Conservation (phyloP, 2,329 filamentous ascomycete species). For the Cladosporium sp. region DNA sequence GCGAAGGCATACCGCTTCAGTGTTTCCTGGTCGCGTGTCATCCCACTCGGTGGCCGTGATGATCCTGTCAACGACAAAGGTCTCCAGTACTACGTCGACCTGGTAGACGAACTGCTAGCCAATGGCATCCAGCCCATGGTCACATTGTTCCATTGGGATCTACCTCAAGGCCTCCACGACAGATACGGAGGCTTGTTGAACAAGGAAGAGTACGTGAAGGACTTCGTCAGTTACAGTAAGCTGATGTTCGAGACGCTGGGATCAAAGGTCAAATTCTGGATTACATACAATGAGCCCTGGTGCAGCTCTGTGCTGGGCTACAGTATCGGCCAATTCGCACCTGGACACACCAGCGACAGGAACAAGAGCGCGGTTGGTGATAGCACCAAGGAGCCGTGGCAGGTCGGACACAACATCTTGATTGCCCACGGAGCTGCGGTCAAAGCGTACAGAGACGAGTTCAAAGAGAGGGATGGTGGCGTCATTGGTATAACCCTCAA, state of each 20-base stretch:
- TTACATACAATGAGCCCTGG: conserved; percentile 63
- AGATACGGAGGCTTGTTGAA: conserved; percentile 78
- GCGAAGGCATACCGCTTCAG: conserved; percentile 79
- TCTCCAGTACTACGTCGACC: conserved; percentile 71
- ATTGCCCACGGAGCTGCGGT: conserved; percentile 77
- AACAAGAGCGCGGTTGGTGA: conserved; percentile 67
- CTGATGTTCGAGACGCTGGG: conserved; percentile 69
- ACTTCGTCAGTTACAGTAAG: conserved; percentile 75
- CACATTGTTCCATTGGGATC: conserved; percentile 85
- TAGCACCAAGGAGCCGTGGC: conserved; percentile 74
- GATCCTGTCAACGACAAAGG: conserved; percentile 78
- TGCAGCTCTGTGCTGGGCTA: conserved; percentile 79
- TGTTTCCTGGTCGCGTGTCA: conserved; percentile 76
- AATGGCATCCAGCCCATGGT: conserved; percentile 76
- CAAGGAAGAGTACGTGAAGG: conserved; percentile 74
- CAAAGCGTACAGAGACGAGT: conserved; percentile 77
- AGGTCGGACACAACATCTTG: conserved; percentile 74
- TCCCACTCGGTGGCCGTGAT: conserved; percentile 76
- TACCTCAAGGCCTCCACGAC: conserved; percentile 72
- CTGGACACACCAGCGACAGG: conserved; percentile 75
- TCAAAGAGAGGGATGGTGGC: conserved; percentile 67
- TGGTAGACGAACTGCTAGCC: conserved; percentile 71
- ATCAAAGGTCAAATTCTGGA: conserved; percentile 75
- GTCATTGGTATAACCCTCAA: conserved; percentile 87
- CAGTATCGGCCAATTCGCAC: conserved; percentile 71